Base-by-base conservation (phyloP, 2,329 filamentous ascomycete species). In the Xylariales sp. region DNA sequence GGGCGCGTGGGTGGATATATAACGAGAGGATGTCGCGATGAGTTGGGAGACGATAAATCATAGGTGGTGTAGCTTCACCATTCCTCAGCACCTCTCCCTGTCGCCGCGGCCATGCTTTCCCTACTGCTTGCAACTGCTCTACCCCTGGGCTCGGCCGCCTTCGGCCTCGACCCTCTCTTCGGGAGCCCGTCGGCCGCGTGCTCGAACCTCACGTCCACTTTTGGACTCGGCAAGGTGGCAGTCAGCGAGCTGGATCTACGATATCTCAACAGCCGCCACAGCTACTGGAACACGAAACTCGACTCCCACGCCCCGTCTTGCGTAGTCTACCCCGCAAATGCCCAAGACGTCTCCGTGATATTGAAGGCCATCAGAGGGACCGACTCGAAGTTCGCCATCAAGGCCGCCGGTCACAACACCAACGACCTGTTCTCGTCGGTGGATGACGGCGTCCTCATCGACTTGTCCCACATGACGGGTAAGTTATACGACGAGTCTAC, bases 211-310 rank as follows among this genome's bases (percentile, higher is more conserved):
- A 62, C 43, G 3, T 30, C 48, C 3, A 32, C 30, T 12, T 52
- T 69, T 3, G 58, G 63, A 14, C 14, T 46, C 23, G 34, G 30
- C 18, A 58, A 56, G 36, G 56, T 14, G 6, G 58, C 48, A 2
- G 12, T 50, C n/a, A 65, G 39, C 36, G 18, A 43, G 30, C 54
- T 66, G 3, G 54, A 62, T 43, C 1, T 49, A 4, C 53, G 62
- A 32, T 66, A 65, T 55, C 62, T 65, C 46, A 10, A 48, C 32
- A 68, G 66, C 46, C 66, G 58, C 9, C 53, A 39, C 18, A 64
- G 62, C 46, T 68, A 68, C 48, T 65, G 62, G 66, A 68, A 68
- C 57, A 39, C 30, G 36, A 52, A 57, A 50, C 57, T 68, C 3
- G 14, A 56, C 5, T 53, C 36, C 8, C 23, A 68, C 14, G 57